Evolutionary conservation across 768 basidiomycete species (phyloP).

Genomic region (Pholiota molesta): DNA sequence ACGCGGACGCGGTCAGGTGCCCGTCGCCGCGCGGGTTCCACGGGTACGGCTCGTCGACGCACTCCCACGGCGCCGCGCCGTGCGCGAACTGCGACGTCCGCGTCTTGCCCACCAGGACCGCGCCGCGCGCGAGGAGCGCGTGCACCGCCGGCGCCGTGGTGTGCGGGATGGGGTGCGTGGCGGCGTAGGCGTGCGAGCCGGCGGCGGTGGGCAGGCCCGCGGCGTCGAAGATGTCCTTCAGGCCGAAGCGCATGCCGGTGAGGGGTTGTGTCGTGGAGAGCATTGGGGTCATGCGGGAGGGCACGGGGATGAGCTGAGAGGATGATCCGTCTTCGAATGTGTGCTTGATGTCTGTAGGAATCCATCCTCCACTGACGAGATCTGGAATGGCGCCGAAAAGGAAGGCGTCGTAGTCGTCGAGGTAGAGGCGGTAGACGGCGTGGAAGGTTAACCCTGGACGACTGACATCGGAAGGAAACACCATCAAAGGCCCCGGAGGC

Average conservation of each 20-base stretch:
- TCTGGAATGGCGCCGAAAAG: slow-evolving; percentile 45
- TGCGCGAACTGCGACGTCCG: slow-evolving; percentile 58
- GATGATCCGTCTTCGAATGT: slow-evolving; percentile 17
- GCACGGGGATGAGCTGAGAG: slow-evolving; percentile 46
- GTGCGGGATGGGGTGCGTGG: slow-evolving; percentile 36
- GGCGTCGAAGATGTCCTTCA: slow-evolving; percentile 47
- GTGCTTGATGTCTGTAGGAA: slow-evolving; percentile 33
- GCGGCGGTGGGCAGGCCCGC: slow-evolving; percentile 37
- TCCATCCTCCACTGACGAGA: slow-evolving; percentile 33
- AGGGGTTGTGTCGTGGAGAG: slow-evolving; percentile 32
- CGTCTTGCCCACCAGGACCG: slow-evolving; percentile 55
- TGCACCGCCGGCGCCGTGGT: slow-evolving; percentile 44
- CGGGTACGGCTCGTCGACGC: slow-evolving; percentile 36
- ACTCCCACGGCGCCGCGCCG: slow-evolving; percentile 44
- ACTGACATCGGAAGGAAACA: slow-evolving; percentile 7
- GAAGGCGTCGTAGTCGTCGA: slow-evolving; percentile 47
- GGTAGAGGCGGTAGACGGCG: slow-evolving; percentile 40
- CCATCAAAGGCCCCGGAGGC: slow-evolving; percentile 33
- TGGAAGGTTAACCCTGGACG: slow-evolving; percentile 14
- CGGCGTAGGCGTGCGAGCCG: slow-evolving; percentile 35
- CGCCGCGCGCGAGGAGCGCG: slow-evolving; percentile 49
- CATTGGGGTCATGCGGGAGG: slow-evolving; percentile 46
- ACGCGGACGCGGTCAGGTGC: slow-evolving; percentile 37
- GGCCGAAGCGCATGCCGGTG: slow-evolving; percentile 48
- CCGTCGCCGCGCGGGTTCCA: slow-evolving; percentile 42